Percentiles rank a stretch among this genome's conserved stretches.
Evolutionary conservation across 2,329 filamentous ascomycete genomes (phyloP).

Genomic region (Botrytis byssoidea): DNA sequence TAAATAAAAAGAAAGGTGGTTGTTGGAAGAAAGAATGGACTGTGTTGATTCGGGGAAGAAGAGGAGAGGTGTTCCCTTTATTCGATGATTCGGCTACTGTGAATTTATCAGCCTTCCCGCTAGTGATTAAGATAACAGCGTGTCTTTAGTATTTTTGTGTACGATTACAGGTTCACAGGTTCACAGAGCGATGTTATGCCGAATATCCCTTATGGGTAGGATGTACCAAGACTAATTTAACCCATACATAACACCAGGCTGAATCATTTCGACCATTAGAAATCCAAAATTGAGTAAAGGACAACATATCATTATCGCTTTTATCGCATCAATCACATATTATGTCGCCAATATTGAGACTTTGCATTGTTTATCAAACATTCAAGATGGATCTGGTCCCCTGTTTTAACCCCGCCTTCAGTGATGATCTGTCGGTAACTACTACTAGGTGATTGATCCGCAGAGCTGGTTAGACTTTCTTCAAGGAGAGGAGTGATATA

Average conservation of each 20-base stretch:
- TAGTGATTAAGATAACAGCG: constrained; percentile 23
- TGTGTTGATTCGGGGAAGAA: constrained; percentile 17
- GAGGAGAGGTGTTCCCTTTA: constrained; percentile 35
- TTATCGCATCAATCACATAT: background rate
- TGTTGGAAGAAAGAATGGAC: constrained; percentile 11
- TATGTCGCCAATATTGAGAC: background rate
- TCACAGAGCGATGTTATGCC: background rate
- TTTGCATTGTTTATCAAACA: background rate
- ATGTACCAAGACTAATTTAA: background rate
- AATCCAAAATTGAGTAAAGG: background rate
- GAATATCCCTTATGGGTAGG: background rate
- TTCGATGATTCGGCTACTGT: constrained; percentile 18
- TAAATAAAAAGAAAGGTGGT: constrained; percentile 1
- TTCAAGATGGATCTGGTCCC: background rate
- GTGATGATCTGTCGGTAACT: background rate
- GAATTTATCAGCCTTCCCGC: constrained; percentile 23
- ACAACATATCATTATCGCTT: background rate
- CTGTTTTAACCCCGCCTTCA: background rate
- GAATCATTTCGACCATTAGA: background rate
- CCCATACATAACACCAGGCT: background rate
- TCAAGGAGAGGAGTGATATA: background rate
- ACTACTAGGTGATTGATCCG: background rate
- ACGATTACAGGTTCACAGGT: background rate
- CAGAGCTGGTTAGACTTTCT: background rate
- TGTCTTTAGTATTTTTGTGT: constrained; percentile 10